phyloP scores from a whole-genome alignment of 2,329 filamentous ascomycete genomes.

The Diaporthe humulicola region DNA sequence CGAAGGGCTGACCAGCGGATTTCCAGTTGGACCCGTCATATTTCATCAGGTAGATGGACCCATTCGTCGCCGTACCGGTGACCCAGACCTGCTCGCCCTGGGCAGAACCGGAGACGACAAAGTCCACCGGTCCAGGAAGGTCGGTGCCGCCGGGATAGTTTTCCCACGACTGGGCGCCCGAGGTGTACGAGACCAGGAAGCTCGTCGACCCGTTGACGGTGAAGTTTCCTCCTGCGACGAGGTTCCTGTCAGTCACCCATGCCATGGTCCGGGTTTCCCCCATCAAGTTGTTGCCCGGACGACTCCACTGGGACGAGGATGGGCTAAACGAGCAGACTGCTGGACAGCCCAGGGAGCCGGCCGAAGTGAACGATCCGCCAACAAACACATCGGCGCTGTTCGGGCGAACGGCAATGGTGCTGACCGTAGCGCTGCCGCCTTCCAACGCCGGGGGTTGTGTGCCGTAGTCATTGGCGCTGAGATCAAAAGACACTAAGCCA shows the following conservation, averaged over 20 bases:
- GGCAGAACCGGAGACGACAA: slow-evolving; percentile 79
- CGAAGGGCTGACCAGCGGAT: slow-evolving; percentile 73
- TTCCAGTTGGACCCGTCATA: slow-evolving; percentile 82
- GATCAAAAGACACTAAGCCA: slow-evolving; percentile 85
- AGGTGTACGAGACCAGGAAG: slow-evolving; percentile 80
- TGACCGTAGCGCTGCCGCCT: slow-evolving; percentile 79
- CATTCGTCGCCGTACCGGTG: slow-evolving; percentile 77
- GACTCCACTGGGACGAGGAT: slow-evolving; percentile 80
- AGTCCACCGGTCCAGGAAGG: slow-evolving; percentile 85
- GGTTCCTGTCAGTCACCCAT: slow-evolving; percentile 79
- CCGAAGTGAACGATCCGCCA: slow-evolving; percentile 85
- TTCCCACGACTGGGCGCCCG: slow-evolving; percentile 75
- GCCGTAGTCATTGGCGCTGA: slow-evolving; percentile 73
- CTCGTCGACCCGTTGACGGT: slow-evolving; percentile 74
- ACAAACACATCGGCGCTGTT: slow-evolving; percentile 83
- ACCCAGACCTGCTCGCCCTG: slow-evolving; percentile 85
- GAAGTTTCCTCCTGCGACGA: slow-evolving; percentile 85
- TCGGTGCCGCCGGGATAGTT: slow-evolving; percentile 70
- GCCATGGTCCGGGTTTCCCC: slow-evolving; percentile 80
- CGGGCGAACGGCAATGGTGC: slow-evolving; percentile 80
- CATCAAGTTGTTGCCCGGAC: slow-evolving; percentile 78
- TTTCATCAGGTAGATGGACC: slow-evolving; percentile 83
- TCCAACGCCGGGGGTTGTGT: slow-evolving; percentile 82
- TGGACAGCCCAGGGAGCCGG: slow-evolving; percentile 85
- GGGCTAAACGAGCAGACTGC: slow-evolving; percentile 86